These are phyloP conservation scores for Backusella macrospora DNA, from an alignment of 192 early-diverging fungal genomes.

Conservation along the genomic window DNA sequence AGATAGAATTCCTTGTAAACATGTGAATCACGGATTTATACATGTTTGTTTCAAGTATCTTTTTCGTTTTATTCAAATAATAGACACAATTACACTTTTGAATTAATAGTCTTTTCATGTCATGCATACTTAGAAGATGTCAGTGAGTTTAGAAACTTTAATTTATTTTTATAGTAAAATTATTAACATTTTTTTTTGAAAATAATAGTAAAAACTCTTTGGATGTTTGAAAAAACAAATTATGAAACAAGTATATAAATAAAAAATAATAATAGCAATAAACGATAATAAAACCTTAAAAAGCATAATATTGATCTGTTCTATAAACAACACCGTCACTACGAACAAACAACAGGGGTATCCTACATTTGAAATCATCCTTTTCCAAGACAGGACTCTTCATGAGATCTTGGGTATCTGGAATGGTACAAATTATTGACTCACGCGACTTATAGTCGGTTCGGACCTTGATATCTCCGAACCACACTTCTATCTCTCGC, in stretches of 20 bases:
- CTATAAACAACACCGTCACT: constrained; percentile 48
- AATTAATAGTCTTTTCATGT: too few relatives aligned
- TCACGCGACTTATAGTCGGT: constrained; percentile 54
- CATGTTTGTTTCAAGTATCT: too few relatives aligned
- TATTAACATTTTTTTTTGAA: too few relatives aligned
- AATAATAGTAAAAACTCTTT: too few relatives aligned
- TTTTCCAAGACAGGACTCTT: constrained; percentile 24
- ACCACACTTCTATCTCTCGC: constrained; percentile 67
- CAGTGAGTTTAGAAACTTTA: too few relatives aligned
- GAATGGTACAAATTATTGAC: constrained; percentile 43
- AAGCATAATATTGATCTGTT: constrained; percentile 37
- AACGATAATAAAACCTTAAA: constrained; percentile 3
- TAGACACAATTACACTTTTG: too few relatives aligned
- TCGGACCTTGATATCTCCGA: constrained; percentile 59
- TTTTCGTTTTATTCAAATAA: too few relatives aligned
- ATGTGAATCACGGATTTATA: too few relatives aligned
- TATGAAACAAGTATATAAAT: neutral
- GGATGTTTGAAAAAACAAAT: neutral
- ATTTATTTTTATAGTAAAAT: too few relatives aligned
- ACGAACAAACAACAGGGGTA: constrained; percentile 44
- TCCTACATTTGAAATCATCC: constrained; percentile 19
- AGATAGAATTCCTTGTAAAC: too few relatives aligned
- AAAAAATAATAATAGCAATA: neutral
- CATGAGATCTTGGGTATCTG: constrained; percentile 28
- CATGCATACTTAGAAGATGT: too few relatives aligned